Base-by-base conservation (phyloP, 73 alveolate species). In the Durusdinium trenchii region DNA sequence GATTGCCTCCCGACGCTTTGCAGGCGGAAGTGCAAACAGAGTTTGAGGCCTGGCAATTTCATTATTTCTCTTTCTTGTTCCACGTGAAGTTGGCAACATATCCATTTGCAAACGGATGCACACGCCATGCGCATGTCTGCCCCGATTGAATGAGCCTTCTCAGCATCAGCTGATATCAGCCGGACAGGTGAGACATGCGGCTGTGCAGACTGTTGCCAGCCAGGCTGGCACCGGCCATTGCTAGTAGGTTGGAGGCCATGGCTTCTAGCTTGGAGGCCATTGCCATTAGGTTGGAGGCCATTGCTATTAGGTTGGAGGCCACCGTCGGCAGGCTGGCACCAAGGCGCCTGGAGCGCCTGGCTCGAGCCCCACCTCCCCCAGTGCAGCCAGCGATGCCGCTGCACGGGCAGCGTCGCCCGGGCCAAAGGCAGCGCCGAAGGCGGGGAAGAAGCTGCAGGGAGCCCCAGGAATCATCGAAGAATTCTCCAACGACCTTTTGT, bases 381-480 rank as follows among this genome's bases (percentile, higher is more conserved):
- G 38, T 64, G 91, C 57, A 40, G n/a, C 73, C 36, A 35, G 92
- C 36, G 46, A n/a, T n/a, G 35, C 73, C 92, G 69, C n/a, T 7
- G 92, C 73, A n/a, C 94, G 76, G 48, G 94, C 54, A 26, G 30
- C 32, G 92, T 82, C 92, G 71, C 94, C 94, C 40, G 54, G n/a
- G 76, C 94, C 94, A 26, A 84, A 51, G 76, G 35, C 94, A 45
- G 76, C 76, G 50, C 50, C 73, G 36, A 84, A 51, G 40, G 36
- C 94, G 54, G 51, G 51, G 75, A 42, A 14, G 86, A 76, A 76
- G 86, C 36, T 20, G 86, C 76, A 5, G 36, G 76, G 76, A 40
- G 40, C 4, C 40, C 18, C 18, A 35, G 32, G 18, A 40, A 40
- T 6, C 76, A 20, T n/a, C n/a, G n/a, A n/a, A n/a, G n/a, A n/a